Evolutionary conservation across 2,329 filamentous ascomycete species (phyloP).

Genomic region (Ophidiomyces ophidiicola): DNA sequence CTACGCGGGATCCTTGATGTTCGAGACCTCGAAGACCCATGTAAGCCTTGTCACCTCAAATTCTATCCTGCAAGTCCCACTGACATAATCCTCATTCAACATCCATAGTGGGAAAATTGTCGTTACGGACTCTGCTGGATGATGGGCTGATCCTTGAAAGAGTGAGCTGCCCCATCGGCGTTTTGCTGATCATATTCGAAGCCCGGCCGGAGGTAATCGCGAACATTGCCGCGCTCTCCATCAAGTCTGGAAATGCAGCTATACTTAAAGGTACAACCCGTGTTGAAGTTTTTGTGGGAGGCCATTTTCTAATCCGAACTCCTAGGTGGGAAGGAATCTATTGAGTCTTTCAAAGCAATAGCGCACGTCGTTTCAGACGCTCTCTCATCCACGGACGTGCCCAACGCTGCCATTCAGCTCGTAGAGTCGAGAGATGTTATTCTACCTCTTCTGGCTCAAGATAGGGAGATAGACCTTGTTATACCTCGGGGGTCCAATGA

Average conservation of each 20-base stretch:
- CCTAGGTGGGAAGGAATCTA: constrained; percentile 84
- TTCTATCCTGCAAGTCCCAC: background rate
- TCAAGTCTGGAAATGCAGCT: constrained; percentile 94
- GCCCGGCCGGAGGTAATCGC: constrained; percentile 95
- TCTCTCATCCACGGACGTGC: constrained; percentile 59
- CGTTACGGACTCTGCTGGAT: constrained; percentile 72
- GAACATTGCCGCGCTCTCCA: constrained; percentile 88
- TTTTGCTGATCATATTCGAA: constrained; percentile 97
- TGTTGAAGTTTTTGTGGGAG: background rate
- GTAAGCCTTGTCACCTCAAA: constrained; percentile 41
- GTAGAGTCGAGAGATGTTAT: constrained; percentile 89
- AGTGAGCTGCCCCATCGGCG: constrained; percentile 86
- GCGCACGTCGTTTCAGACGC: constrained; percentile 71
- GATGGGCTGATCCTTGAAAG: constrained; percentile 75
- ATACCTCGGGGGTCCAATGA: constrained; percentile 88
- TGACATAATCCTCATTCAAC: too few relatives aligned
- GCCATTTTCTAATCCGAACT: constrained; percentile 9
- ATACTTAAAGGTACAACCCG: constrained; percentile 72
- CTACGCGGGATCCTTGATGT: constrained; percentile 88
- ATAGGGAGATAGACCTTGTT: constrained; percentile 83
- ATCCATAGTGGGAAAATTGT: constrained; percentile 62
- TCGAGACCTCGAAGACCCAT: constrained; percentile 67
- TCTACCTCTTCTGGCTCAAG: constrained; percentile 71
- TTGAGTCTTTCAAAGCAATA: constrained; percentile 86
- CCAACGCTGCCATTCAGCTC: constrained; percentile 78